phyloP scores from a whole-genome alignment of 495 filamentous ascomycete species.

The Podospora australis region DNA sequence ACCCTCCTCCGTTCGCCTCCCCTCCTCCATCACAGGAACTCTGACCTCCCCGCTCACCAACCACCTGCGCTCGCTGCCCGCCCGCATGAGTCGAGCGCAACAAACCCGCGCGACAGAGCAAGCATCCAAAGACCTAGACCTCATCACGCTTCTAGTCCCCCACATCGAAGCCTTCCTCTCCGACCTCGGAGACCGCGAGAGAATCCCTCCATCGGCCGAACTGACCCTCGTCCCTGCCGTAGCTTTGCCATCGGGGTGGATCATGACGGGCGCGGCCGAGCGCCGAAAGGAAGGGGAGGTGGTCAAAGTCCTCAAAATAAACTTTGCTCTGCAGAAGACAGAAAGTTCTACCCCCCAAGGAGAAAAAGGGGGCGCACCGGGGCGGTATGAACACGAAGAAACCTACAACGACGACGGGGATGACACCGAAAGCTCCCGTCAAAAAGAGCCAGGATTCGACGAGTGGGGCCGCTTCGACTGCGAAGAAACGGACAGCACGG shows the following conservation, averaged over 20 bases:
- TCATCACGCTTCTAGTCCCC: conserved; percentile 30
- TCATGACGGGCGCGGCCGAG: conserved; percentile 30
- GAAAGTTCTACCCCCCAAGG: background rate
- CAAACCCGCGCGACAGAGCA: conserved; percentile 23
- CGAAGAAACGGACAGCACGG: background rate
- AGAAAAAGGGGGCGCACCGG: background rate
- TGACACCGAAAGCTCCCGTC: background rate
- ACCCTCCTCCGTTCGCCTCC: background rate
- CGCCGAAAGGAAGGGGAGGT: conserved; percentile 32
- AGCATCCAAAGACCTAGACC: conserved; percentile 25
- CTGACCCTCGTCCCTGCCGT: conserved; percentile 34
- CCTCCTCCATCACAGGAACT: conserved; percentile 13
- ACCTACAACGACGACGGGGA: conserved; percentile 10
- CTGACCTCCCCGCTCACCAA: conserved; percentile 31
- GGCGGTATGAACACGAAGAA: background rate
- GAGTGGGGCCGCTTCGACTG: conserved; percentile 38
- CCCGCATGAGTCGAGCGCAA: conserved; percentile 29
- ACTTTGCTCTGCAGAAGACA: background rate
- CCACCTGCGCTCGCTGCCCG: conserved; percentile 34
- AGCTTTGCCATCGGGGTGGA: conserved; percentile 26
- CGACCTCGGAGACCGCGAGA: conserved; percentile 19
- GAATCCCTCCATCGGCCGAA: conserved; percentile 22
- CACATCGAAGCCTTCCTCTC: conserved; percentile 33
- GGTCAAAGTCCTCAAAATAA: conserved; percentile 26
- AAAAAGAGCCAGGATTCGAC: conserved; percentile 25